These are phyloP conservation scores for Ascochyta fabae DNA, from an alignment of 2,329 filamentous ascomycete genomes.

Conservation along the genomic window DNA sequence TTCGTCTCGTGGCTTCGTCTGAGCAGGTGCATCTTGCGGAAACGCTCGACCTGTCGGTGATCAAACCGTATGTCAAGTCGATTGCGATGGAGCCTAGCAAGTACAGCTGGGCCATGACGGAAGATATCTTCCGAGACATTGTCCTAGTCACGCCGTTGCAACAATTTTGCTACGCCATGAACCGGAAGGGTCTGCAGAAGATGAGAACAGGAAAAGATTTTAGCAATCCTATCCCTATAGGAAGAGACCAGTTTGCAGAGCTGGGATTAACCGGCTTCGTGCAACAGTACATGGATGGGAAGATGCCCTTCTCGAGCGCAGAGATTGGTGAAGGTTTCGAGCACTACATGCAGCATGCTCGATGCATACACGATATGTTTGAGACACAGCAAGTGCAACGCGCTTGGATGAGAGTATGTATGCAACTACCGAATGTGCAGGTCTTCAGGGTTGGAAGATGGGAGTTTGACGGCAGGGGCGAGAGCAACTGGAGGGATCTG, in stretches of 20 bases:
- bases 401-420: neutral
- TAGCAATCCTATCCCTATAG: neutral
- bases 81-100: neutral
- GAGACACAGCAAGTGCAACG: neutral
- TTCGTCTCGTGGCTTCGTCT: neutral
- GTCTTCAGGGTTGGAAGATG: neutral
- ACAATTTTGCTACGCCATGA: neutral
- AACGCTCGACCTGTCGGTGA: neutral
- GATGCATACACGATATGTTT: neutral
- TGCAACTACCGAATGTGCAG: neutral
- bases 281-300: neutral
- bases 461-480: neutral
- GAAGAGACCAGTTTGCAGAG: neutral
- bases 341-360: neutral
- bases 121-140: neutral
- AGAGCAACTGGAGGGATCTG: too few species aligned
- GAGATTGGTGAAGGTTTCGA: neutral
- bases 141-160: neutral
- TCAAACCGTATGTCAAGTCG: neutral
- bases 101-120: conserved; percentile 3
- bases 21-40: neutral
- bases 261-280: neutral
- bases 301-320: neutral
- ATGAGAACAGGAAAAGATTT: neutral
- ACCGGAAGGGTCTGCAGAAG: too few species aligned